Percentiles rank a stretch among this genome's conserved stretches.
These are phyloP conservation scores for Peniophora sp. DNA, from an alignment of 1,284 basidiomycete genomes.

Conservation along the genomic window DNA sequence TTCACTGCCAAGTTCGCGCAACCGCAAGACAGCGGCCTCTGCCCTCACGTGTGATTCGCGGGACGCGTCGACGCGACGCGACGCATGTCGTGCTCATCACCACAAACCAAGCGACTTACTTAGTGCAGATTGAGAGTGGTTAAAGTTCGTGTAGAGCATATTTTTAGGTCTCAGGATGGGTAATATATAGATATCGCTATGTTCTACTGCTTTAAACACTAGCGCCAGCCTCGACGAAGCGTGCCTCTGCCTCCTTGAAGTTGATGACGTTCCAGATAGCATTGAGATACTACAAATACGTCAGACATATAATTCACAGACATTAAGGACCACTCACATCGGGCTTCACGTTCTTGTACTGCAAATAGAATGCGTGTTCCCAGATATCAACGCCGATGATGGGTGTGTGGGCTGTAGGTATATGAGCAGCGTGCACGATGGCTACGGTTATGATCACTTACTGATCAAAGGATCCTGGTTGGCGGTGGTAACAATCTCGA, in stretches of 20 bases:
- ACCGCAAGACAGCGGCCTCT: no score
- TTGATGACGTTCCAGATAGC: conserved; percentile 93
- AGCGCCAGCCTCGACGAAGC: conserved; percentile 22
- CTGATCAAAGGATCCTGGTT: conserved; percentile 89
- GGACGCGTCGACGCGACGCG: no score
- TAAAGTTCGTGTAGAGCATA: no score
- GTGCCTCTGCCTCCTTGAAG: conserved; percentile 81
- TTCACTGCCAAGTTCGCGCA: no score
- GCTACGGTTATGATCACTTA: conserved; percentile 54
- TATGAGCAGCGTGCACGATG: no score
- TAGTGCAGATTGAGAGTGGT: no score
- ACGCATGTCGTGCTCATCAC: no score
- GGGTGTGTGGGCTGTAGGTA: conserved; percentile 81
- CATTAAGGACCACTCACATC: conserved; percentile 51
- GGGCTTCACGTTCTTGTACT: conserved; percentile 86
- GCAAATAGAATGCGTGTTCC: conserved; percentile 89
- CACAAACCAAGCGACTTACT: no score
- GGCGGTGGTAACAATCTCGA: conserved; percentile 86
- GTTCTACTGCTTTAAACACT: no score
- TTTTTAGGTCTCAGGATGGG: no score
- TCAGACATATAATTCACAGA: neutral
- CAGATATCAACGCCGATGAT: conserved; percentile 97
- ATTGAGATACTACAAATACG: conserved; percentile 64
- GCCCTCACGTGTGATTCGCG: no score
- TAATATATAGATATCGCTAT: no score